Evolutionary conservation across 805 yeast species (phyloP).

Genomic region (Sugiyamaella lignohabitans): DNA sequence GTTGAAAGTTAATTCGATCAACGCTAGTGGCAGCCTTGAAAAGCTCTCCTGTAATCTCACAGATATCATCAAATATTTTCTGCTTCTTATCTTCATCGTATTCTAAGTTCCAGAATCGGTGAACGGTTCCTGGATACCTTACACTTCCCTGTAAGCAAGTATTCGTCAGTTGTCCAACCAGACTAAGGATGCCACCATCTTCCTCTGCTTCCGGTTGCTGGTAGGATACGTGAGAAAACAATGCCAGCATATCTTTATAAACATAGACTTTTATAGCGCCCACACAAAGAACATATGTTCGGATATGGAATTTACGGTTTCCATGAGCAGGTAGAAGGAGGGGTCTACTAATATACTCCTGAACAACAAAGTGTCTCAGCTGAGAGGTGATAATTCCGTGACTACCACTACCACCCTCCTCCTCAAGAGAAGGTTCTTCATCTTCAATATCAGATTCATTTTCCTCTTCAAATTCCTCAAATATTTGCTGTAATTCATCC

Average conservation of each 20-base stretch:
- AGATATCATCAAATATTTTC: slow-evolving; percentile 48
- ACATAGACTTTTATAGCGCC: slow-evolving; percentile 77
- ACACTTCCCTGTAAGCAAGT: slow-evolving; percentile 74
- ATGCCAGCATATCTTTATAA: slow-evolving; percentile 68
- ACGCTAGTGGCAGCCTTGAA: slow-evolving; percentile 76
- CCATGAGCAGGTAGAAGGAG: slow-evolving; percentile 54
- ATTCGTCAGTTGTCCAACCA: slow-evolving; percentile 82
- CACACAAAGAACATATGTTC: slow-evolving; percentile 71
- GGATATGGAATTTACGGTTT: slow-evolving; percentile 76
- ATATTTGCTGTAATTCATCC: slow-evolving; percentile 73
- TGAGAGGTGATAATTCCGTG: slow-evolving; percentile 80
- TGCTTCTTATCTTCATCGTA: neutral
- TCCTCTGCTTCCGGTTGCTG: slow-evolving; percentile 29
- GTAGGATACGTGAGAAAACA: slow-evolving; percentile 64
- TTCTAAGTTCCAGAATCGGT: slow-evolving; percentile 52
- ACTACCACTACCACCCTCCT: slow-evolving; percentile 28
- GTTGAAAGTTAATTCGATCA: slow-evolving; percentile 80
- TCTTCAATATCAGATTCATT: slow-evolving; percentile 56
- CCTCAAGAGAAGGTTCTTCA: slow-evolving; percentile 30
- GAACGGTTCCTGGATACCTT: slow-evolving; percentile 41
- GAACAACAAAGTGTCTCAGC: slow-evolving; percentile 84
- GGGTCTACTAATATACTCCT: slow-evolving; percentile 68
- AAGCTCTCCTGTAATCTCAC: slow-evolving; percentile 57
- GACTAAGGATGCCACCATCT: slow-evolving; percentile 32
- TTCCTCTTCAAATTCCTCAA: slow-evolving; percentile 81